Evolutionary conservation across 2,329 filamentous ascomycete genomes (phyloP).

Genomic region (Aspergillus hiratsukae): DNA sequence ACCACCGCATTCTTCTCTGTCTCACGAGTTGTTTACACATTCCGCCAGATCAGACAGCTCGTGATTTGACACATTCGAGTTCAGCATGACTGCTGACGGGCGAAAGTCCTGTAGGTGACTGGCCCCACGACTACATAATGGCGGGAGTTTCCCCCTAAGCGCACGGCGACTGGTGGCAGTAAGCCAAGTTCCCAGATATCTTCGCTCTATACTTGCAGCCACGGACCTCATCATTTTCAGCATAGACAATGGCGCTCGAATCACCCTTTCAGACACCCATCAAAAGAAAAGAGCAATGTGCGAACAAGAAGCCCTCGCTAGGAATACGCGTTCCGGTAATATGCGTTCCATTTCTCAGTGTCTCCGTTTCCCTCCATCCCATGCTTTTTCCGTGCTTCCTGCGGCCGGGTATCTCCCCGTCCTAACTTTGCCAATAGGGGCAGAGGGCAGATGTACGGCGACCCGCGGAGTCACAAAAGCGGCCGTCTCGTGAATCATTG

Average conservation of each 20-base stretch:
- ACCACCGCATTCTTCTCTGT: background rate
- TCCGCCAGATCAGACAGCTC: background rate
- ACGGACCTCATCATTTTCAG: background rate
- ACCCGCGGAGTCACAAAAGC: background rate
- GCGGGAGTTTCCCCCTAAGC: background rate
- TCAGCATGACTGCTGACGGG: too few relatives aligned
- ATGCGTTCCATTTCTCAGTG: background rate
- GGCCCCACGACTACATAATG: background rate
- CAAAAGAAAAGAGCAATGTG: background rate
- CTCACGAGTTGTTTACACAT: background rate
- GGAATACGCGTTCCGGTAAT: background rate
- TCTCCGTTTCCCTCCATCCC: background rate
- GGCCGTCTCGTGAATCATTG: background rate
- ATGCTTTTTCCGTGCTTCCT: background rate
- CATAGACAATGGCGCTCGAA: background rate
- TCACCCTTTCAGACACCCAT: background rate
- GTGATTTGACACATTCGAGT: background rate
- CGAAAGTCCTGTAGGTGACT: background rate
- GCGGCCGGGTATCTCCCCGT: background rate
- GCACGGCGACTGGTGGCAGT: background rate
- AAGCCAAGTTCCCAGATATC: background rate
- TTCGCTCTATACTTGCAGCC: background rate
- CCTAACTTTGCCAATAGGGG: background rate
- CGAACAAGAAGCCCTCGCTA: background rate
- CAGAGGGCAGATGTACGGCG: background rate